phyloP scores from a whole-genome alignment of 805 yeast species.

The Lipomyces yamadae region DNA sequence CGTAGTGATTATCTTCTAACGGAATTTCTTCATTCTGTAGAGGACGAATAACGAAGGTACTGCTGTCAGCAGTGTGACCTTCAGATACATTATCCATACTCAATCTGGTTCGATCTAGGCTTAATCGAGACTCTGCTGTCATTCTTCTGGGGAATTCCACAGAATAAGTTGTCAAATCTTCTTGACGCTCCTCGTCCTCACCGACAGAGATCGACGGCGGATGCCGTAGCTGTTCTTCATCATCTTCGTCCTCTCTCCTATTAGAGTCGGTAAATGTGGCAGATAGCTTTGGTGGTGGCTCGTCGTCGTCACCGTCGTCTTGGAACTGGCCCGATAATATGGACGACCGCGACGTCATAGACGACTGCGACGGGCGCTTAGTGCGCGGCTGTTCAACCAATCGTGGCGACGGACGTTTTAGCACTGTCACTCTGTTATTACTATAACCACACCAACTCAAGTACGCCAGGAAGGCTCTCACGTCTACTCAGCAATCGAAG shows the following conservation, averaged over 20 bases:
- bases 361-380: neutral
- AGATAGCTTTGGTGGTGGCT: neutral
- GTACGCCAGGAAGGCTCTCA: neutral
- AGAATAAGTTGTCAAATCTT: neutral
- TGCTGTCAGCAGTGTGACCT: constrained; percentile 5
- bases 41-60: constrained; percentile 19
- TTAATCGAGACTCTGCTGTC: constrained; percentile 15
- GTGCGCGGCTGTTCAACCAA: neutral
- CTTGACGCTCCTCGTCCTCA: neutral
- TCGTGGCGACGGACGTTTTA: neutral
- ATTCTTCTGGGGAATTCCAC: neutral
- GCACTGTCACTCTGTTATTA: neutral
- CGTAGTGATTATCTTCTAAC: constrained; percentile 1
- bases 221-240: constrained; percentile 3
- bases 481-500: constrained; percentile 30
- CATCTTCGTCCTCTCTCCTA: constrained; percentile 14
- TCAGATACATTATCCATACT: constrained; percentile 11
- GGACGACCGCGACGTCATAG: constrained; percentile 6
- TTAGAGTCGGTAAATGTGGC: neutral
- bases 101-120: constrained; percentile 17
- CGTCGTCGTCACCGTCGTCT: neutral
- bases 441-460: neutral
- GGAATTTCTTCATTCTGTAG: constrained; percentile 7
- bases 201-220: constrained; percentile 5
- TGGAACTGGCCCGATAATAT: neutral